Conservation (phyloP, 805 yeast genomes). For the Ogataea haglerorum region DNA sequence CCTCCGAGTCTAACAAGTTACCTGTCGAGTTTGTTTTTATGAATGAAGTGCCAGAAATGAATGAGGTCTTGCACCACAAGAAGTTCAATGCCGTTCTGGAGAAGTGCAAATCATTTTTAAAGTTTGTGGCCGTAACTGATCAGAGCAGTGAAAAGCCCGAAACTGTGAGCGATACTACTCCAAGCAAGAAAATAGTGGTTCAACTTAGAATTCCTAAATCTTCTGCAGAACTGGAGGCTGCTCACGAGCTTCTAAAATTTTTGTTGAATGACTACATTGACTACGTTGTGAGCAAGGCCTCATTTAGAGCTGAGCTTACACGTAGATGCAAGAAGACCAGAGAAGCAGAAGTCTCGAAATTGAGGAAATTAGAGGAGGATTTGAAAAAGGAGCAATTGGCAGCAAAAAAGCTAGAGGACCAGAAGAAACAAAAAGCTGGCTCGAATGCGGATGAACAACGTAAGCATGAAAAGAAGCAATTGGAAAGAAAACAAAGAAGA, state of each 20-base stretch:
- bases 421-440: slow-evolving; percentile 60
- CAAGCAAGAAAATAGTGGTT: slow-evolving; percentile 53
- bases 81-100: slow-evolving; percentile 46
- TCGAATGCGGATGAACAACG: slow-evolving; percentile 76
- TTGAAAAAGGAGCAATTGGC: slow-evolving; percentile 64
- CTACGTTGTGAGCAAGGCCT: slow-evolving; percentile 35
- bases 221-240: slow-evolving; percentile 45
- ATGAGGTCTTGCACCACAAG: slow-evolving; percentile 55
- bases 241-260: slow-evolving; percentile 59
- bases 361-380: slow-evolving; percentile 66
- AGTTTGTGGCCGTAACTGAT: slow-evolving; percentile 79
- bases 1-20: slow-evolving; percentile 65
- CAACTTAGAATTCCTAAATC: slow-evolving; percentile 51
- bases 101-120: slow-evolving; percentile 42
- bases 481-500: slow-evolving; percentile 79
- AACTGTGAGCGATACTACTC: slow-evolving; percentile 49
- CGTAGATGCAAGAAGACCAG: slow-evolving; percentile 78
- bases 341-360: slow-evolving; percentile 65
- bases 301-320: slow-evolving; percentile 69
- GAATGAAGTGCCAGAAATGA: slow-evolving; percentile 85
- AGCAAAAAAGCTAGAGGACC: slow-evolving; percentile 67
- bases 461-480: slow-evolving; percentile 72
- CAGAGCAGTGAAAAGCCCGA: slow-evolving; percentile 72
- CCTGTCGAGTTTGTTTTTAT: slow-evolving; percentile 79
- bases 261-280: slow-evolving; percentile 40